Evolutionary conservation across 768 basidiomycete species (phyloP), one percentile per base, ranked within the genome.

Genomic region (Mycena floridula): DNA sequence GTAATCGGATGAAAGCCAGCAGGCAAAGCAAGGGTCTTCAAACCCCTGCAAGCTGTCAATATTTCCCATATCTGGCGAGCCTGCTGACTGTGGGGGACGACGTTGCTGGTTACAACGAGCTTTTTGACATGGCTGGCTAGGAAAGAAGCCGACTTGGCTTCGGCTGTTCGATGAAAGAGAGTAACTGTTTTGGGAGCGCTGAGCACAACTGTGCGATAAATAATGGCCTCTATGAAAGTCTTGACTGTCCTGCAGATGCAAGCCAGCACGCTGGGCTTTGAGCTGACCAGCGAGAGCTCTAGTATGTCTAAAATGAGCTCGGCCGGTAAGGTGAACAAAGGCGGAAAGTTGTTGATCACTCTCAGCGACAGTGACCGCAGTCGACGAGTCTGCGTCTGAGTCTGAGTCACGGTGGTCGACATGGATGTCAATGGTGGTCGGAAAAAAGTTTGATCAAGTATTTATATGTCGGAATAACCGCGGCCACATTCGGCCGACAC

Each of bases 141-240:
- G 43, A 67, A 63, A 4, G 52, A 47, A 11, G 48, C 46, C 1
- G 53, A 45, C 42, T 60, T 66, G 13, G 54, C 51, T 15, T 52
- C 48, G 16, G 56, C 54, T 8, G 68, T 72, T 36, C 68, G 64
- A 44, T 61, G 49, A 37, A 74, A 66, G 15, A 68, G 59, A 11
- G 55, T 42, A 28, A 70, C 49, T 7, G 54, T 51, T 22, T 57
- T 50, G 9, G 52, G 32, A 2, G 59, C 57, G 44, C 64, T 52
- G 16, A 74, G 59, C 21, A 68, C 60, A 21, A 73, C 62, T 4
- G 62, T 61, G 37, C 62, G 57, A 47, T 73, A 74, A 22, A 72
- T 37, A 21, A 70, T 60, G 25, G 42, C 48, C 43, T 70, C 59
- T 20, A 69, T 47, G 39, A 65, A 51, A n/a, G 49, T 47, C 46